Base-by-base conservation (phyloP, 371 early-diverging fungal genomes). In the Synchytrium microbalum region DNA sequence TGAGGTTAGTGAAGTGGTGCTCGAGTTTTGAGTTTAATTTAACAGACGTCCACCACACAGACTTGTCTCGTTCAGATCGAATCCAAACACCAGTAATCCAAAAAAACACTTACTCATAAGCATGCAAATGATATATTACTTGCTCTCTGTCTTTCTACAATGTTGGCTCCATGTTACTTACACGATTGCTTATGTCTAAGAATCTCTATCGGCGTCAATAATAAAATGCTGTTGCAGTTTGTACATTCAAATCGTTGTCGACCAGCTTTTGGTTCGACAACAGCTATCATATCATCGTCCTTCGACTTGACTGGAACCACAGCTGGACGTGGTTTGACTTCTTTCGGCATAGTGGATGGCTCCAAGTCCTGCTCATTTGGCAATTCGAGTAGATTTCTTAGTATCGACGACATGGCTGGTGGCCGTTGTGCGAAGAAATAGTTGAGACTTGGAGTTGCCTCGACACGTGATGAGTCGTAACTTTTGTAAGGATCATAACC, bases 401-500 rank as follows among this genome's bases (percentile, higher is more conserved):
- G 46, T 38, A 19, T 38, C 19, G 46, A 38, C 19, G 46, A 38
- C 19, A 38, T 10, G 5, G 19, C 10, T 10, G 46, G 46, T 38
- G 46, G 46, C 19, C 10, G 46, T 38, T 38, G 10, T 10, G 46
- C 46, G 46, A 38, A 38, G 19, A 38, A 38, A 19, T 38, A 38
- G 5, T 19, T 38, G 46, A 38, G 5, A 38, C 19, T 5, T 10
- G 46, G 46, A 5, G 46, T 38, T 38, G 19, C 46, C 5, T 38
- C 46, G 5, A 38, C 46, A 19, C 19, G 46, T 10, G 46, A 38
- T 38, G 28, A 46, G 1, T 59, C 52, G 5, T 26, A 53, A 25
- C 30, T 64, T 25, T 54, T 63, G 70, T 71, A 75, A 14, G 73
- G 67, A 59, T 75, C 76, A 58, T 73, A 75, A 10, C 76, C 76